These are phyloP conservation scores for Trichosporon sp. DNA, from an alignment of 1,284 basidiomycete genomes.

Conservation along the genomic window DNA sequence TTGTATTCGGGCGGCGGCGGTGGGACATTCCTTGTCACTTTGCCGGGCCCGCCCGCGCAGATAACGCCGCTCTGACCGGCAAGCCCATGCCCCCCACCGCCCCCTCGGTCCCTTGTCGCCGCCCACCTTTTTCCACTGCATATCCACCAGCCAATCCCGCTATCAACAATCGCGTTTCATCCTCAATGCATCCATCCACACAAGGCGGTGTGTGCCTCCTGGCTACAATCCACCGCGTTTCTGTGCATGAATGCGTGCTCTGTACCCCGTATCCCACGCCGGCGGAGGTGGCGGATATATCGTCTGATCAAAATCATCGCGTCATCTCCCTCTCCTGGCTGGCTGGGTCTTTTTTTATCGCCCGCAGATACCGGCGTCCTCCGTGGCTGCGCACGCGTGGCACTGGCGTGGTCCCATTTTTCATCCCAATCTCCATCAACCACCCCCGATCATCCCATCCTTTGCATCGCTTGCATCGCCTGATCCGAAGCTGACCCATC, in stretches of 20 bases:
- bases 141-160: background rate
- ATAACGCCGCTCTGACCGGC: conserved; percentile 7
- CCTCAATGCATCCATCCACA: background rate
- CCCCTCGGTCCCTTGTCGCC: background rate
- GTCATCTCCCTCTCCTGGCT: conserved; percentile 2
- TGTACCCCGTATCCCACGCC: background rate
- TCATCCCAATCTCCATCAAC: background rate
- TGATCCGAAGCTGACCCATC: background rate
- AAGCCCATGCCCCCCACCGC: background rate
- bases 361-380: conserved; percentile 4
- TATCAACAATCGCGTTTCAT: background rate
- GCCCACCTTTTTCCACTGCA: conserved; percentile 3
- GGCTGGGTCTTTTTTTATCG: background rate
- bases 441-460: background rate
- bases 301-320: background rate
- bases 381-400: conserved; percentile 1
- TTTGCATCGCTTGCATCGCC: background rate
- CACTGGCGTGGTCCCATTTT: background rate
- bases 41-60: conserved; percentile 7
- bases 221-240: background rate
- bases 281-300: background rate
- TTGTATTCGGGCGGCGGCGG: background rate
- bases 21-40: background rate
- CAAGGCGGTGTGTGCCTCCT: background rate
- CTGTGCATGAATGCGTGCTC: background rate